A percentile compares a stretch with the other conserved stretches of the same genome.
Evolutionary conservation across 371 early-diverging fungal genomes (phyloP).

Genomic region (Sporodiniella umbellata): DNA sequence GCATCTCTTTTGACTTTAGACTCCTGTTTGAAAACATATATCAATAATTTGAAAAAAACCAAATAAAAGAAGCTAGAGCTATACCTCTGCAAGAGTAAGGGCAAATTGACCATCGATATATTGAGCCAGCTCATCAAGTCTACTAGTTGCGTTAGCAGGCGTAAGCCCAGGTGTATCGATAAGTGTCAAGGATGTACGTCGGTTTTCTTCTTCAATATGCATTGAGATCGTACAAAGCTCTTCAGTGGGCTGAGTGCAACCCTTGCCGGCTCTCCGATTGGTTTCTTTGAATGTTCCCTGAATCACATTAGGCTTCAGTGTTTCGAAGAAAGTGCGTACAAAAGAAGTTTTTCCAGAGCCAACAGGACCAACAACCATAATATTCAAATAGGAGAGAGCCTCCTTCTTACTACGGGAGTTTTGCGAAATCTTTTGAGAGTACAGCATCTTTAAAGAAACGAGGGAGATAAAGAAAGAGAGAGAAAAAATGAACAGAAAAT

Average conservation of each 20-base stretch:
- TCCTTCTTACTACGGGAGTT: constrained; percentile 30
- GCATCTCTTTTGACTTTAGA: constrained; percentile 67
- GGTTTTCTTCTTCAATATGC: constrained; percentile 76
- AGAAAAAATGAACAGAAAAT: too few relatives aligned
- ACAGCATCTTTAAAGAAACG: constrained; percentile 17
- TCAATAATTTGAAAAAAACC: constrained; percentile 13
- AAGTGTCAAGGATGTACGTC: constrained; percentile 74
- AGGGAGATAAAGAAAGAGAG: background rate
- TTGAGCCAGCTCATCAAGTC: constrained; percentile 45
- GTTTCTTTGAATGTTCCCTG: constrained; percentile 30
- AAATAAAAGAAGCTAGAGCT: background rate
- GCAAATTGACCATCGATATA: constrained; percentile 76
- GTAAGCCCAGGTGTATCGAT: constrained; percentile 81
- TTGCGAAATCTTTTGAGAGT: constrained; percentile 23
- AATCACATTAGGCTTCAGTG: constrained; percentile 24
- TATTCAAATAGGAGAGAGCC: constrained; percentile 48
- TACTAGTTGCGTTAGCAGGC: constrained; percentile 42
- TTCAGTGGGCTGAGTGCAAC: constrained; percentile 35
- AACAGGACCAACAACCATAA: constrained; percentile 67
- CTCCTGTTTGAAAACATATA: constrained; percentile 37
- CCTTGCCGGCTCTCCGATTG: constrained; percentile 20
- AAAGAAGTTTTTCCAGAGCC: constrained; percentile 81
- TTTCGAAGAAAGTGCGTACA: constrained; percentile 73
- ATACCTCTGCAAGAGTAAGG: constrained; percentile 70
- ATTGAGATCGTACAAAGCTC: constrained; percentile 47